These are phyloP conservation scores for Piloderma croceum DNA, from an alignment of 768 basidiomycete species.

Conservation along the genomic window DNA sequence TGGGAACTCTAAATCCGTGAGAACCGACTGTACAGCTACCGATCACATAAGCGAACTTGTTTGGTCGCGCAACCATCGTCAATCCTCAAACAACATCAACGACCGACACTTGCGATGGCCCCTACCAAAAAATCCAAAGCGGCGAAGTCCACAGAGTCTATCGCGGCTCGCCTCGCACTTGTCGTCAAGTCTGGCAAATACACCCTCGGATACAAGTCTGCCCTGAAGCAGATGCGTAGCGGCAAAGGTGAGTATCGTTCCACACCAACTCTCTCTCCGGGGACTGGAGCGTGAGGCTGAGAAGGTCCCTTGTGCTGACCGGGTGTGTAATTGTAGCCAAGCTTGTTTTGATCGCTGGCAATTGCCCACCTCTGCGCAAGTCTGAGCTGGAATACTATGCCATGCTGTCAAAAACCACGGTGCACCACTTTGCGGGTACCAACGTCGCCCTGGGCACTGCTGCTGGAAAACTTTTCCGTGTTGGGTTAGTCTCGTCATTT, in stretches of 20 bases:
- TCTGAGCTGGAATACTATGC: conserved; percentile 99
- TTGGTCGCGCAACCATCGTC: background rate
- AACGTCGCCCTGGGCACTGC: conserved; percentile 98
- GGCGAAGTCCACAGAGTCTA: conserved; percentile 88
- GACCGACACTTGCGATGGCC: conserved; percentile 57
- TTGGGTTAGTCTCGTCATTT: conserved; percentile 55
- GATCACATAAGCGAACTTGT: no score
- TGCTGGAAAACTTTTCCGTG: conserved; percentile 98
- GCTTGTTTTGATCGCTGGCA: conserved; percentile 96
- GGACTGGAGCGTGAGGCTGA: conserved; percentile 98
- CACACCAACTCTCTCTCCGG: conserved; percentile 48
- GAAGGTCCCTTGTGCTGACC: conserved; percentile 92
- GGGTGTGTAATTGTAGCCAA: conserved; percentile 58
- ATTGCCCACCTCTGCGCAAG: conserved; percentile 98
- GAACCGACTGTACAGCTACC: background rate
- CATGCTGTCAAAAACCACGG: conserved; percentile 98
- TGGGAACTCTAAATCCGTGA: background rate
- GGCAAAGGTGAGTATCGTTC: conserved; percentile 81
- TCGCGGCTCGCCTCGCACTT: conserved; percentile 85
- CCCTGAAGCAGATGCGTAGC: conserved; percentile 95
- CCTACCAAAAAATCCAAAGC: conserved; percentile 95
- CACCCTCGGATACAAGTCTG: conserved; percentile 95
- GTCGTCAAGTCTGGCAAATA: conserved; percentile 99
- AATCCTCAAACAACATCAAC: background rate
- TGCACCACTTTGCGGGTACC: conserved; percentile 96